Base-by-base conservation (phyloP, 2,329 filamentous ascomycete species). In the Teratosphaeriaceae sp. region DNA sequence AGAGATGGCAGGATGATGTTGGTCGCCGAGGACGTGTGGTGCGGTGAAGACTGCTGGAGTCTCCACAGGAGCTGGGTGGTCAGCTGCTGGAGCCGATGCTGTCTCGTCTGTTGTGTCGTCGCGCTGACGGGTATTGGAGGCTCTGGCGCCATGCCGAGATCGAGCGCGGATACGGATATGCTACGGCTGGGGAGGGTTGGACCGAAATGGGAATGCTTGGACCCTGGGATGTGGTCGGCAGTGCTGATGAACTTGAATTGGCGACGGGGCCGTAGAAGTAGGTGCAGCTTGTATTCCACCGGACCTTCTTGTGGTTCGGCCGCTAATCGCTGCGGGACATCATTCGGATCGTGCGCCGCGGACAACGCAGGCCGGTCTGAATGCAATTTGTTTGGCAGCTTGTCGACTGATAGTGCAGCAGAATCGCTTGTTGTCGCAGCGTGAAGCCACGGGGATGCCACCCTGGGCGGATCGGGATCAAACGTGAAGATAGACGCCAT, bases 401-500 rank as follows among this genome's bases (percentile, higher is more conserved):
- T n/a, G n/a, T n/a, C n/a, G n/a, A n/a, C n/a, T n/a, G n/a, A n/a
- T n/a, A n/a, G n/a, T n/a, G n/a, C n/a, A n/a, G n/a, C n/a, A n/a
- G n/a, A n/a, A n/a, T n/a, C n/a, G n/a, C n/a, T n/a, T n/a, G n/a
- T n/a, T n/a, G n/a, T n/a, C n/a, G 31, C 9, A 20, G 39, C 47
- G 73, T 79, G 40, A 5, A 84, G 76, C 92, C 92, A 98, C 13
- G 92, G 92, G 15, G 90, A 97, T 12, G 85, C 84, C 26, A 97
- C 88, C 63, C 86, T 75, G 2, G 87, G 86, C 35, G 88, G 87
- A 52, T 95, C 84, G 2, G 87, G 82, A 49, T 96, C 88, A 62
- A 86, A 98, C 0, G 90, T 96, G 63, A 98, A 98, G 53, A 98
- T 87, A 11, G 90, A 96, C 45, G 92, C 90, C 86, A 92, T 94